These are phyloP conservation scores for Fusarium brachygibbosum DNA, from an alignment of 2,329 filamentous ascomycete genomes.

Conservation along the genomic window DNA sequence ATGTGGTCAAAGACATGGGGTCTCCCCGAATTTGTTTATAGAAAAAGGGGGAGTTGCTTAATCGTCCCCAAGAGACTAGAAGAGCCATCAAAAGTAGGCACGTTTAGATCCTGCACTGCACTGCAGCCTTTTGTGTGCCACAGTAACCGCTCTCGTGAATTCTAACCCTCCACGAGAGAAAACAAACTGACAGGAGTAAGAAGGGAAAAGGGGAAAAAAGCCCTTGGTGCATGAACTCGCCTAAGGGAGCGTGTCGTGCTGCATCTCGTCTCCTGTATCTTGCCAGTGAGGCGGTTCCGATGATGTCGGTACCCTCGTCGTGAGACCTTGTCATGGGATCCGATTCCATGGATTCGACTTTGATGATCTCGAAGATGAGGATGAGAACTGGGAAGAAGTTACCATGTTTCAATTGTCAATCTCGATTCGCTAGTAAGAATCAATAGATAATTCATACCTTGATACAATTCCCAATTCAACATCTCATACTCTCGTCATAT, in stretches of 20 bases:
- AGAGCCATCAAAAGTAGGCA: neutral
- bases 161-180: neutral
- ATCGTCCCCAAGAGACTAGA: too few relatives aligned
- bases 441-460: neutral
- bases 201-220: neutral
- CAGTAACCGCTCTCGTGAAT: constrained; percentile 16
- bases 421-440: neutral
- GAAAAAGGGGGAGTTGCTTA: constrained; percentile 10
- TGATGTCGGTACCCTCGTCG: constrained; percentile 42
- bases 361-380: neutral
- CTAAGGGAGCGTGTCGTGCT: constrained; percentile 40
- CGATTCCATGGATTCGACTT: constrained; percentile 41
- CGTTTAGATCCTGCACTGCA: neutral
- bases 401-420: neutral
- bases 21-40: constrained; percentile 27
- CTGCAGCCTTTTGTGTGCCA: constrained; percentile 30
- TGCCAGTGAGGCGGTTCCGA: constrained; percentile 44
- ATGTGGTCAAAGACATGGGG: constrained; percentile 48
- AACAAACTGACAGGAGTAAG: neutral
- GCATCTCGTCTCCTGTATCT: constrained; percentile 41
- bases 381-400: neutral
- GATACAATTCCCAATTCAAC: too few relatives aligned
- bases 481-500: neutral
- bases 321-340: constrained; percentile 40
- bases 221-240: constrained; percentile 41